Base-by-base conservation (phyloP, 2,329 filamentous ascomycete genomes). In the Aspergillus viridinutans region DNA sequence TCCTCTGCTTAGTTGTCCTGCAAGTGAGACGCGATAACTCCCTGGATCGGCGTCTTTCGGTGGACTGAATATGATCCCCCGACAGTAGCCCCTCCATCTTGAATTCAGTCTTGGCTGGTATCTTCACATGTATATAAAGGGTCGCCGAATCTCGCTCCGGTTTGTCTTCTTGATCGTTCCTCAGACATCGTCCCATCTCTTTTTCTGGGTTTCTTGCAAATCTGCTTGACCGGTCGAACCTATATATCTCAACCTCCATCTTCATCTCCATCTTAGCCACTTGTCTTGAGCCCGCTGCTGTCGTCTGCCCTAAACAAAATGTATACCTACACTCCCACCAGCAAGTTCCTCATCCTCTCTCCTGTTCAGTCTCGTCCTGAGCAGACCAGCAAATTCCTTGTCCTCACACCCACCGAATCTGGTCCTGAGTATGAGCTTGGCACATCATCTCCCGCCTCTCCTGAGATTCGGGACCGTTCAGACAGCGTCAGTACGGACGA, bases 291-390 rank as follows among this genome's bases (percentile, higher is more conserved):
- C 52, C 55, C 40, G n/a, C 23, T 14, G 6, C 43, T 47, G 23
- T 25, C 21, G 6, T 50, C 26, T 20, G 4, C 3, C 20, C 49
- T 20, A 53, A 47, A 49, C 61, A 71, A 57, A 58, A 72, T 72
- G 69, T 68, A 67, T 58, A 62, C 68, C 60, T 48, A 63, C 54
- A 68, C 69, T 54, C 61, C 69, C 55, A 63, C 66, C 57, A 55
- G 60, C 61, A 67, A 67, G 53, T 72, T 71, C 61, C 66, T 72
- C 58, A 64, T 72, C 35, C 66, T 69, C 54, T 68, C 65, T 50
- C 63, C 63, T 49, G 32, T 54, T 35, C 57, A 53, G 21, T 47
- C 43, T 47, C 20, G 43, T 26, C 43, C 43, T 14, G 43, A 17
- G 23, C 43, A 47, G 32, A 38, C 32, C 14, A 38, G 32, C 32